Percentiles rank a stretch among this genome's conserved stretches.
Conservation (phyloP, 2,329 filamentous ascomycete genomes). For the Podosphaera xanthii region DNA sequence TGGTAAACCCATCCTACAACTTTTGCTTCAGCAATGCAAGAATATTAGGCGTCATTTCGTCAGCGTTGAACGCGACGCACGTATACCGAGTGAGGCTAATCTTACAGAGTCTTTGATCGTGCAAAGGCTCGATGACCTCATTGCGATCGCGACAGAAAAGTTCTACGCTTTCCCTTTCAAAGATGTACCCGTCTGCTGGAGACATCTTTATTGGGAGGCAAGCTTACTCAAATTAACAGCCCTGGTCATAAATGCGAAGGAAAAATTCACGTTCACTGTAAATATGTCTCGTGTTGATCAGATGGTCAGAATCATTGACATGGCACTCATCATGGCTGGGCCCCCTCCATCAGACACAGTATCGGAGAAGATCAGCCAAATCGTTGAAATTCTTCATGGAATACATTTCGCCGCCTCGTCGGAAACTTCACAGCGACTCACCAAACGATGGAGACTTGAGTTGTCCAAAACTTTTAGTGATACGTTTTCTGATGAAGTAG, state of each 20-base stretch:
- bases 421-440: slow-evolving; percentile 1
- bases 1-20: background rate
- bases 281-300: slow-evolving; percentile 7
- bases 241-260: slow-evolving; percentile 4
- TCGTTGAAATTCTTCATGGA: slow-evolving; percentile 45
- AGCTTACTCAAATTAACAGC: slow-evolving; percentile 36
- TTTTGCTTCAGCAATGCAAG: background rate
- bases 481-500: slow-evolving; percentile 6
- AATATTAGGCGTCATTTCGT: too few relatives aligned
- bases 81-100: background rate
- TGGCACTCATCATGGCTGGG: slow-evolving; percentile 16
- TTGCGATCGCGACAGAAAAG: slow-evolving; percentile 36
- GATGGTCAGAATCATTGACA: slow-evolving; percentile 14
- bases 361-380: slow-evolving; percentile 22
- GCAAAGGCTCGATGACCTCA: slow-evolving; percentile 29
- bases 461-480: background rate
- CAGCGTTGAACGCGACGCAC: background rate
- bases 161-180: slow-evolving; percentile 49
- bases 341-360: slow-evolving; percentile 2
- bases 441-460: slow-evolving; percentile 9
- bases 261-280: background rate
- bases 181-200: slow-evolving; percentile 44
- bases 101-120: slow-evolving; percentile 4
- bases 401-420: slow-evolving; percentile 2
- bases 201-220: slow-evolving; percentile 47